A percentile compares a stretch with the other conserved stretches of the same genome.
phyloP scores from a whole-genome alignment of 1,139 yeast species.

The Diutina rugosa region DNA sequence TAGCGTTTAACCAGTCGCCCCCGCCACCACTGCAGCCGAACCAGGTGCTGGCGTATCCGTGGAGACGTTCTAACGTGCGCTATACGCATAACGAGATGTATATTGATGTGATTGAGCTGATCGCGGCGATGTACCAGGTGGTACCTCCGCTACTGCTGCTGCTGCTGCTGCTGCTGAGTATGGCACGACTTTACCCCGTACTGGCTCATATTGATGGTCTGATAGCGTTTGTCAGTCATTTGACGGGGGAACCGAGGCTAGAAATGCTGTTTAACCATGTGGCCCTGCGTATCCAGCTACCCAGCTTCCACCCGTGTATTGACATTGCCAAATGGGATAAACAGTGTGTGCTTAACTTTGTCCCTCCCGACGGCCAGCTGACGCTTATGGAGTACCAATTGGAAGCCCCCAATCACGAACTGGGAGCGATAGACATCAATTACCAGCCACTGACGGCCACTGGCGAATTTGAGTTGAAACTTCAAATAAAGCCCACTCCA shows the following conservation, averaged over 20 bases:
- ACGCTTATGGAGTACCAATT: constrained; percentile 52
- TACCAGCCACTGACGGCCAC: constrained; percentile 50
- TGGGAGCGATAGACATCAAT: constrained; percentile 54
- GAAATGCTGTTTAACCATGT: constrained; percentile 38
- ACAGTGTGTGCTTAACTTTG: constrained; percentile 35
- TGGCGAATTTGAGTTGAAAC: constrained; percentile 61
- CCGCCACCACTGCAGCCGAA: background rate
- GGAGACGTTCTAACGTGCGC: constrained; percentile 59
- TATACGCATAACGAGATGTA: constrained; percentile 71
- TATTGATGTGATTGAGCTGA: constrained; percentile 58
- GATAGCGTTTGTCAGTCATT: constrained; percentile 48
- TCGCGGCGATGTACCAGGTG: constrained; percentile 33
- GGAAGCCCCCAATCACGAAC: constrained; percentile 19
- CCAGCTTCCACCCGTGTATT: constrained; percentile 51
- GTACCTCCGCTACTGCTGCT: background rate
- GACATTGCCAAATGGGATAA: constrained; percentile 37
- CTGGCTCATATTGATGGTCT: constrained; percentile 55
- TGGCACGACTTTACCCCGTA: constrained; percentile 24
- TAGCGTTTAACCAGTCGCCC: background rate
- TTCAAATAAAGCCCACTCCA: constrained; percentile 39
- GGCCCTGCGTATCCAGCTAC: constrained; percentile 30
- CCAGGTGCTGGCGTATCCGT: constrained; percentile 32
- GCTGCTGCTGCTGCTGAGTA: background rate
- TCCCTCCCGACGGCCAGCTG: constrained; percentile 83
- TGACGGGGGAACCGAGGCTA: constrained; percentile 68